Percentiles rank a stretch among this genome's conserved stretches.
These are phyloP conservation scores for Dryadomyces quercus-mongolicae DNA, from an alignment of 2,329 filamentous ascomycete species.

Conservation along the genomic window DNA sequence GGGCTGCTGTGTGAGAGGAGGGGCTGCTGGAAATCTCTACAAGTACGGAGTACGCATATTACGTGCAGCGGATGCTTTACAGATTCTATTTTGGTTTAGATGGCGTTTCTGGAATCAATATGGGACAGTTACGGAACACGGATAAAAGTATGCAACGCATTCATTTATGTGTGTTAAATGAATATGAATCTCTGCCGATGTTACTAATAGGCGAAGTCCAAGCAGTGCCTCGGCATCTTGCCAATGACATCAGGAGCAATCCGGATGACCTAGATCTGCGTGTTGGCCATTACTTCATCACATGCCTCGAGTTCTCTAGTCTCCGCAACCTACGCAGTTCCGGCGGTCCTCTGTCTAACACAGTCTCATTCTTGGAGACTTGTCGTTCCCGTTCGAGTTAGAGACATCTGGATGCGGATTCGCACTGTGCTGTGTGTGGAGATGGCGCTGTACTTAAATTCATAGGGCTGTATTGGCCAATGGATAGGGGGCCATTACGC, in stretches of 20 bases:
- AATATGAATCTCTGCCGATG: not conserved
- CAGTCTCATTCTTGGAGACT: too few relatives aligned
- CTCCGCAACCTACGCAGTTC: not conserved
- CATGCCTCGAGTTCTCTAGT: not conserved
- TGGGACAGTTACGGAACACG: too few relatives aligned
- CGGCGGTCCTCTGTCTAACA: not conserved
- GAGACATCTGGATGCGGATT: not conserved
- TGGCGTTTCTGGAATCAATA: too few relatives aligned
- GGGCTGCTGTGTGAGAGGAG: slow-evolving; percentile 29
- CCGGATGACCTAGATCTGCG: not conserved
- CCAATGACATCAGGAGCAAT: not conserved
- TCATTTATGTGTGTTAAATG: not conserved
- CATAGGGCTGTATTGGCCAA: not conserved
- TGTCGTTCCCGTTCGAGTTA: not conserved
- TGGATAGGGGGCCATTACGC: not conserved
- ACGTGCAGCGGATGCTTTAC: not conserved
- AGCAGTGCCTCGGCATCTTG: not conserved
- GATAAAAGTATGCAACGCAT: not conserved
- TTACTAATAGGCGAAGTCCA: not conserved
- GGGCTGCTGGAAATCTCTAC: too few relatives aligned
- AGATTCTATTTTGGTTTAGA: too few relatives aligned
- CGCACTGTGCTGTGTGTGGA: not conserved
- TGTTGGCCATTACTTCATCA: not conserved
- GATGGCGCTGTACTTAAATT: not conserved
- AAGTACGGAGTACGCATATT: too few relatives aligned